A percentile compares a stretch with the other conserved stretches of the same genome.
phyloP scores from a whole-genome alignment of 805 yeast species.

The Hemisphaericaspora nanyangensis region DNA sequence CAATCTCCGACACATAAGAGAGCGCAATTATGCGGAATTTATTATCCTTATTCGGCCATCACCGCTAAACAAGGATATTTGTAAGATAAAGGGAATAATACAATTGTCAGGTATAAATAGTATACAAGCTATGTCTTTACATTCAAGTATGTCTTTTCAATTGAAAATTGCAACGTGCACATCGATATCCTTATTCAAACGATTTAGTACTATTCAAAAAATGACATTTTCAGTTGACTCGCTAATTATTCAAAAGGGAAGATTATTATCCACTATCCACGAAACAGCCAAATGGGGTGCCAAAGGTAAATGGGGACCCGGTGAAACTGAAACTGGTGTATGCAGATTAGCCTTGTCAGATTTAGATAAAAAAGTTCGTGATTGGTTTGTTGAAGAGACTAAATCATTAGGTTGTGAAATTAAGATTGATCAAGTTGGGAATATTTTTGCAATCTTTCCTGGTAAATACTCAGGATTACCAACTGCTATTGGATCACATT shows the following conservation, averaged over 20 bases:
- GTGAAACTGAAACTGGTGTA: conserved; percentile 59
- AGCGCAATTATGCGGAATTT: no score
- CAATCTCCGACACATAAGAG: no score
- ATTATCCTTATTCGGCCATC: no score
- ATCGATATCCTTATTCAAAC: no score
- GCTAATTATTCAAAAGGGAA: conserved; percentile 17
- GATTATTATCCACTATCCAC: conserved; percentile 58
- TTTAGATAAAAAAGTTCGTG: conserved; percentile 59
- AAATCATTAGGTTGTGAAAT: conserved; percentile 52
- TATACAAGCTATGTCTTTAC: no score
- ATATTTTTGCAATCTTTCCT: conserved; percentile 62
- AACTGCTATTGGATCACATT: conserved; percentile 68
- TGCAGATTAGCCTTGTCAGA: conserved; percentile 61
- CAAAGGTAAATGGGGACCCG: conserved; percentile 56
- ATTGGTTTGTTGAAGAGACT: conserved; percentile 60
- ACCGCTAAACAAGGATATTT: no score
- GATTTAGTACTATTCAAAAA: no score
- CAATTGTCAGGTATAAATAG: no score
- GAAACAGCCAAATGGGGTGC: conserved; percentile 63
- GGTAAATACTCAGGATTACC: conserved; percentile 48
- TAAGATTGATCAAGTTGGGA: conserved; percentile 62
- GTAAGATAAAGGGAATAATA: no score
- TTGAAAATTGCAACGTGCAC: no score
- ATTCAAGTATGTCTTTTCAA: no score
- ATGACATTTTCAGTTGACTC: conserved; percentile 2